Evolutionary conservation across 257 asterid species (phyloP), one percentile per base, ranked within the genome.

Genomic region (Gentiana dahurica): DNA sequence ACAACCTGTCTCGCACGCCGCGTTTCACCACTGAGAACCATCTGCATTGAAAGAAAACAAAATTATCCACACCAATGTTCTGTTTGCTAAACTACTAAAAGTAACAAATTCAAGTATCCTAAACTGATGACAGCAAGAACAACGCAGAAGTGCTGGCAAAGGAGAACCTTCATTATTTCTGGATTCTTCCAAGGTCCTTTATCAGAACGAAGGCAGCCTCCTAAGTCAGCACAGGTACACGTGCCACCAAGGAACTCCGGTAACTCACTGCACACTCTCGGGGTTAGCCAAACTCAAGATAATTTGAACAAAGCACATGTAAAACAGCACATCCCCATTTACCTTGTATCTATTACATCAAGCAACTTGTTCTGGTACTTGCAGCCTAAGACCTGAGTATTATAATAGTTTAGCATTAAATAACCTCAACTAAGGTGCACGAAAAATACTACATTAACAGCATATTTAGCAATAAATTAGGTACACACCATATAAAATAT

Each of bases 161-260:
- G 43, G 33, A 59, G 64, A 58, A 88, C 99, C 99, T 92, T 85
- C 67, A 88, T 59, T 60, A 92, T 85, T 36, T 81, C 94, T 1
- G 87, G 94, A 81, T 92, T 74, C 73, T 89, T 84, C 99, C 99
- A 92, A 38, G 99, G 95, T 58, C 99, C 97, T 79, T 88, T 92
- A 76, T 92, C 95, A 59, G 99, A 84, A 55, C 72, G 94, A 65
- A 86, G 82, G 80, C 99, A 92, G 9, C 95, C 95, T 50, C 97
- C 97, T 73, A 78, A 71, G 51, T 77, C 89, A 35, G 89, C 84
- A 73, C 97, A 92, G 13, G 76, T 80, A 49, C 99, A 92, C 34
- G 67, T 70, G 66, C 99, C 99, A 50, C 97, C 99, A 67, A 92
- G 62, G 73, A 92, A 92, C 5, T 88, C 92, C 37, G 99, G 97